Evolutionary conservation across 495 filamentous ascomycete species (phyloP).

Genomic region (Penicillium psychrofluorescens): DNA sequence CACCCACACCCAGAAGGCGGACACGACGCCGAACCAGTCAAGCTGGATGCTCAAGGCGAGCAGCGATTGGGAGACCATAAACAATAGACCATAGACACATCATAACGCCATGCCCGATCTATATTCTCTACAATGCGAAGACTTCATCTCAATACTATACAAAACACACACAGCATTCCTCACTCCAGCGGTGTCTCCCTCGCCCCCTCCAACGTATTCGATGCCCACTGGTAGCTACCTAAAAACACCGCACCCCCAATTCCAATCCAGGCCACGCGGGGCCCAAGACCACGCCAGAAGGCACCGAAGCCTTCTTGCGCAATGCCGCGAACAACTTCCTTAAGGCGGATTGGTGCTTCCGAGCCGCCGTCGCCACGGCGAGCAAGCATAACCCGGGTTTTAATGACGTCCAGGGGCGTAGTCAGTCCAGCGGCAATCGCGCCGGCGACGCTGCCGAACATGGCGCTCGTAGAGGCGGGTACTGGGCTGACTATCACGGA

Average conservation of each 20-base stretch:
- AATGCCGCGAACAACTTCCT: constrained; percentile 56
- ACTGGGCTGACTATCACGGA: constrained; percentile 31
- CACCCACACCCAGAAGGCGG: no score
- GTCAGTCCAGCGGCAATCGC: constrained; percentile 83
- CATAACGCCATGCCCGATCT: no score
- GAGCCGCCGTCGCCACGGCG: constrained; percentile 27
- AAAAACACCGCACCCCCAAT: constrained; percentile 90
- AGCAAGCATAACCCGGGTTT: constrained; percentile 92
- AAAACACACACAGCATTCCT: neutral
- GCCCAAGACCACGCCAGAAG: constrained; percentile 85
- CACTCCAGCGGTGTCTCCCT: constrained; percentile 9
- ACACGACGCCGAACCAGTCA: no score
- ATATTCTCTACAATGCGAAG: neutral
- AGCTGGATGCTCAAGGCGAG: no score
- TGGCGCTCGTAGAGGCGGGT: constrained; percentile 67
- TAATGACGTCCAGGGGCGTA: constrained; percentile 91
- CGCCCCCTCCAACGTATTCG: constrained; percentile 55
- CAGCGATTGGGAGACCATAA: no score
- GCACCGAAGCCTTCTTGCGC: constrained; percentile 64
- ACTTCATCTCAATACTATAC: no score
- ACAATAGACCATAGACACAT: no score
- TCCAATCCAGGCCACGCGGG: constrained; percentile 88
- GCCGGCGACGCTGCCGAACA: constrained; percentile 80
- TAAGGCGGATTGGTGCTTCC: constrained; percentile 44
- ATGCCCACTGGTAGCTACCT: constrained; percentile 90